phyloP scores from a whole-genome alignment of 2,329 filamentous ascomycete genomes.

The Aspergillus amoenus region DNA sequence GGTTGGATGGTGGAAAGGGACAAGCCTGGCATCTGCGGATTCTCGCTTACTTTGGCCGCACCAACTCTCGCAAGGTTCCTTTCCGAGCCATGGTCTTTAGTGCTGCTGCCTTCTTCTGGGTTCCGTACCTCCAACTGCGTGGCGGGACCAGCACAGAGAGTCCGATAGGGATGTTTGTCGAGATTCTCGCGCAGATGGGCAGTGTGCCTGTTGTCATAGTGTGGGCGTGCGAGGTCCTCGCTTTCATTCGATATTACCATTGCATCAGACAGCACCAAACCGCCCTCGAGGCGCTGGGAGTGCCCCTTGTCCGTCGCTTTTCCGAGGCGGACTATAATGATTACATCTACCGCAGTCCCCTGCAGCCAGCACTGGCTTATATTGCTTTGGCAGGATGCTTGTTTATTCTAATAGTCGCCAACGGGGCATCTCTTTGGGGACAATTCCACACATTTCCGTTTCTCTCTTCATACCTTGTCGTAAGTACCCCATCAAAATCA shows the following conservation, averaged over 20 bases:
- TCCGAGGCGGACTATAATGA: not conserved
- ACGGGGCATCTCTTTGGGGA: not conserved
- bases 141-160: not conserved
- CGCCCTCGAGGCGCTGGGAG: not conserved
- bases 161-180: conserved; percentile 1
- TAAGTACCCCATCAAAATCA: not conserved
- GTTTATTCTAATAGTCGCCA: not conserved
- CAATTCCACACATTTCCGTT: not conserved
- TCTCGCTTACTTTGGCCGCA: not conserved
- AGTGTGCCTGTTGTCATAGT: not conserved
- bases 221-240: not conserved
- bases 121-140: conserved; percentile 1
- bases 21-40: not conserved
- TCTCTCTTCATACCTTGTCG: not conserved
- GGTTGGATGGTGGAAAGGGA: not conserved
- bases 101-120: not conserved
- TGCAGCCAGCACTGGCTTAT: not conserved
- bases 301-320: not conserved
- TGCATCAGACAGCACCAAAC: not conserved
- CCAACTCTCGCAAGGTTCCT: not conserved
- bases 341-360: not conserved
- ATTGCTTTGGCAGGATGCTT: not conserved
- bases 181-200: not conserved
- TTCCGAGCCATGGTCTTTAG: not conserved
- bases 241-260: not conserved